Base-by-base conservation (phyloP, 768 basidiomycete genomes). In the Phlebiopsis gigantea region DNA sequence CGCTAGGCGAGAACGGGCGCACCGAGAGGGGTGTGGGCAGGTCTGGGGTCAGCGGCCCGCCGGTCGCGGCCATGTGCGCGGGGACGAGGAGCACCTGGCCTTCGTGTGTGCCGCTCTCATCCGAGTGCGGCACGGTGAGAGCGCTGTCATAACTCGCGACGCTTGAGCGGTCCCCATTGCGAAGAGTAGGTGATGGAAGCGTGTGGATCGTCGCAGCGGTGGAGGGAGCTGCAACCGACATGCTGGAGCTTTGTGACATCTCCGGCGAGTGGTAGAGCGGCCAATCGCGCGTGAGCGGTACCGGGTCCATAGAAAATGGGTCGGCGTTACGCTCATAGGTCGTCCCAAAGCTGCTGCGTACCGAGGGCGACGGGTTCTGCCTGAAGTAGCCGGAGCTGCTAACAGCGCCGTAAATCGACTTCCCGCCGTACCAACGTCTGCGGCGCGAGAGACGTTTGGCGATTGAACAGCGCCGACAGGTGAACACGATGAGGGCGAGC, bases 321-420 rank as follows among this genome's bases (percentile, higher is more conserved):
- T 57, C 62, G 17, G 61, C 46, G n/a, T 57, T 61, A 47, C 58
- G 61, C 56, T 65, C 62, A 62, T 77, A 75, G n/a, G 77, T 79
- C 17, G 85, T 85, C 17, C 77, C 85, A 51, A 86, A 87, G 69
- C 84, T 86, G 68, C 84, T 86, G 48, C 83, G 75, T 2, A 72
- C 56, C 12, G 66, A 67, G 67, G 46, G 70, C 75, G 44, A 56
- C 60, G 58, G 53, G 34, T 63, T 51, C 60, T 26, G 49, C 31
- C 62, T 28, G 60, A 64, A 45, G 58, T 58, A 42, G 53, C 51
- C 17, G 41, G 55, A 29, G 63, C 56, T 56, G 43, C 41, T 51
- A 22, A 59, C 46, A 29, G 47, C 58, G 21, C 58, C 56, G 47
- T 59, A 59, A 0, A 39, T 29, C 9, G 58, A 3, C 22, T 41